These are phyloP conservation scores for Raphanus hybrid DNA, from an alignment of 441 rosid species.

Conservation along the genomic window DNA sequence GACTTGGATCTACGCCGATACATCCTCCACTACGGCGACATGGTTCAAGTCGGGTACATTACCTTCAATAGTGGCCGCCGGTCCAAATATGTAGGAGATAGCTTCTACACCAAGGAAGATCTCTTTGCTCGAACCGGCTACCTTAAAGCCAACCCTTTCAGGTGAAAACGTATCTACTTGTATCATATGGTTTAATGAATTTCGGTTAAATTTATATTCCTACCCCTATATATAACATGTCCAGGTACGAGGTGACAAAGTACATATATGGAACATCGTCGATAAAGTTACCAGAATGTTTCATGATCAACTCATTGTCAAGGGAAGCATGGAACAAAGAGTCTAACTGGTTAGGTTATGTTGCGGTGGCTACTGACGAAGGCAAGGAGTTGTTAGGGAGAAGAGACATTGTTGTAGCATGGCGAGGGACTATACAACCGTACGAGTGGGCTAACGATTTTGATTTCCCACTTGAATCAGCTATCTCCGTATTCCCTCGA, in stretches of 20 bases:
- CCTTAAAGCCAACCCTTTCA: background rate
- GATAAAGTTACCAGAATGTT: too few species aligned
- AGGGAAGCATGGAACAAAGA: too few species aligned
- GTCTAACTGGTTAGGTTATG: too few species aligned
- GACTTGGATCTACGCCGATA: slow-evolving; percentile 52
- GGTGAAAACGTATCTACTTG: slow-evolving; percentile 20
- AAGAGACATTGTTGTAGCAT: slow-evolving; percentile 53
- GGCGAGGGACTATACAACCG: slow-evolving; percentile 51
- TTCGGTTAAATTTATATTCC: too few species aligned
- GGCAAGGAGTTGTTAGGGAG: slow-evolving; percentile 14
- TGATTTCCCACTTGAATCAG: slow-evolving; percentile 11
- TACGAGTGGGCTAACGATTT: slow-evolving; percentile 47
- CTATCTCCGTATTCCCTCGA: slow-evolving; percentile 40
- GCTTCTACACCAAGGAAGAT: slow-evolving; percentile 38
- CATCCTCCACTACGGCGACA: slow-evolving; percentile 53
- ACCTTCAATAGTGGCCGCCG: slow-evolving; percentile 38
- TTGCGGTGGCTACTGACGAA: too few species aligned
- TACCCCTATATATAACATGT: too few species aligned
- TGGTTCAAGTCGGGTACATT: slow-evolving; percentile 36
- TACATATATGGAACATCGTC: too few species aligned
- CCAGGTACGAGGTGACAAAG: too few species aligned
- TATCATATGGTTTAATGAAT: too few species aligned
- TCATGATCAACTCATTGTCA: too few species aligned
- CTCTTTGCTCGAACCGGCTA: slow-evolving; percentile 45
- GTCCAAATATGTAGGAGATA: slow-evolving; percentile 42